Evolutionary conservation across 2,329 filamentous ascomycete species (phyloP).

Genomic region (Ophiosphaerella korrae): DNA sequence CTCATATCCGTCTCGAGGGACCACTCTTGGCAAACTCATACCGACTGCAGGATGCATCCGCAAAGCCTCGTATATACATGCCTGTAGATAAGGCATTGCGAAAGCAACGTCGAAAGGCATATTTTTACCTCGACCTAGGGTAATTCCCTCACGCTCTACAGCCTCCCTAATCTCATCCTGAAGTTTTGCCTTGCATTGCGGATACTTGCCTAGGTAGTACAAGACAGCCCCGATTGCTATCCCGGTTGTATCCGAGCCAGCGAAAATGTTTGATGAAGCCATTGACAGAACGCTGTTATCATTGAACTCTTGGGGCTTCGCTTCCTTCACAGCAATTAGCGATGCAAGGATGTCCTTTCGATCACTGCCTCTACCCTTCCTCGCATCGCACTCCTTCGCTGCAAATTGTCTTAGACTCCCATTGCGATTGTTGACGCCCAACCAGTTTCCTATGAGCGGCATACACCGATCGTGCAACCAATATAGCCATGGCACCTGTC

Average conservation of each 20-base stretch:
- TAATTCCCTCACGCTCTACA: slow-evolving; percentile 4
- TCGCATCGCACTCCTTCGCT: slow-evolving; percentile 10
- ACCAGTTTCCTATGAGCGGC: slow-evolving; percentile 46
- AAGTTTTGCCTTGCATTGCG: slow-evolving; percentile 16
- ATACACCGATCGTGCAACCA: slow-evolving; percentile 41
- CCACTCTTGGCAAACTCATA: slow-evolving; percentile 20
- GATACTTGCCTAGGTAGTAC: slow-evolving; percentile 24
- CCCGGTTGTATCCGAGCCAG: slow-evolving; percentile 52
- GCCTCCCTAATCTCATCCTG: slow-evolving; percentile 19
- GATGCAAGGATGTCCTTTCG: slow-evolving; percentile 47
- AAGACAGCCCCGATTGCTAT: slow-evolving; percentile 39
- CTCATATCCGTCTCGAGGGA: slow-evolving; percentile 18
- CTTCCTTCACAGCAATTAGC: slow-evolving; percentile 42
- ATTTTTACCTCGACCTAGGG: background rate
- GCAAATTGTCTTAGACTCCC: slow-evolving; percentile 41
- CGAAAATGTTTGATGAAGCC: slow-evolving; percentile 45
- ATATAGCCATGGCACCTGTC: slow-evolving; percentile 46
- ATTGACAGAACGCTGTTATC: slow-evolving; percentile 45
- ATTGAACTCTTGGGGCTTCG: slow-evolving; percentile 45
- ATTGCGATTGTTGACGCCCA: slow-evolving; percentile 43
- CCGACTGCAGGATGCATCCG: slow-evolving; percentile 27
- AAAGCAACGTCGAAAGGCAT: slow-evolving; percentile 19
- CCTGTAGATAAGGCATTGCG: slow-evolving; percentile 29
- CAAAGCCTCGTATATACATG: slow-evolving; percentile 27
- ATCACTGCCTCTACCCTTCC: slow-evolving; percentile 11